Conservation (phyloP, 2,329 filamentous ascomycete species). For the Pyricularia pennisetigena region DNA sequence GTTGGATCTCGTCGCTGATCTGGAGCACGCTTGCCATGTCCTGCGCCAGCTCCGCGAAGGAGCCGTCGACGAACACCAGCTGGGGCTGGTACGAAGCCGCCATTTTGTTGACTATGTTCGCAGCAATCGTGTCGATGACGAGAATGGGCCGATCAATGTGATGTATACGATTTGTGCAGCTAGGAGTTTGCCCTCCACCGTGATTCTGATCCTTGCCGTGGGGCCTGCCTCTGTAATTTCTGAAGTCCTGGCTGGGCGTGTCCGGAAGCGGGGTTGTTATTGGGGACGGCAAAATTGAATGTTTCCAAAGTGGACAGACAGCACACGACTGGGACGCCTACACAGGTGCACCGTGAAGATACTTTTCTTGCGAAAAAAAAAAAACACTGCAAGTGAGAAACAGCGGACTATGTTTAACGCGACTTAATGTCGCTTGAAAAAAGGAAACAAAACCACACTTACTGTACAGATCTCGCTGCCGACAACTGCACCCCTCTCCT, state of each 20-base stretch:
- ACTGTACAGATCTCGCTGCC: background rate
- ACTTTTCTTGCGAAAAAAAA: background rate
- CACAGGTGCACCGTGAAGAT: background rate
- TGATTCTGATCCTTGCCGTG: background rate
- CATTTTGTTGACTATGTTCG: slow-evolving; percentile 6
- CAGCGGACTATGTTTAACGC: background rate
- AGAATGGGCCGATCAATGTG: background rate
- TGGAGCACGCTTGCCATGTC: slow-evolving; percentile 95
- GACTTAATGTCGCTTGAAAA: background rate
- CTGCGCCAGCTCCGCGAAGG: slow-evolving; percentile 83
- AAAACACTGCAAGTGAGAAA: background rate
- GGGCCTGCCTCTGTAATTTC: background rate
- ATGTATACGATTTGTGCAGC: background rate
- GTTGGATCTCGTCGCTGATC: slow-evolving; percentile 65
- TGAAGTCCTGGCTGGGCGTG: background rate
- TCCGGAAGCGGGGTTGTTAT: background rate
- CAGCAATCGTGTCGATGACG: background rate
- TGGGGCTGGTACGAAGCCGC: slow-evolving; percentile 31
- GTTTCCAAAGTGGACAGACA: background rate
- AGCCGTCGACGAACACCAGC: slow-evolving; percentile 76
- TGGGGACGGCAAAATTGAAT: background rate
- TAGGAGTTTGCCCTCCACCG: background rate
- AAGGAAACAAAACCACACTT: background rate
- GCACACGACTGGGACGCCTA: background rate
- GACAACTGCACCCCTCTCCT: background rate